Conservation (phyloP, 2,329 filamentous ascomycete species). For the Dactylellina cionopaga region DNA sequence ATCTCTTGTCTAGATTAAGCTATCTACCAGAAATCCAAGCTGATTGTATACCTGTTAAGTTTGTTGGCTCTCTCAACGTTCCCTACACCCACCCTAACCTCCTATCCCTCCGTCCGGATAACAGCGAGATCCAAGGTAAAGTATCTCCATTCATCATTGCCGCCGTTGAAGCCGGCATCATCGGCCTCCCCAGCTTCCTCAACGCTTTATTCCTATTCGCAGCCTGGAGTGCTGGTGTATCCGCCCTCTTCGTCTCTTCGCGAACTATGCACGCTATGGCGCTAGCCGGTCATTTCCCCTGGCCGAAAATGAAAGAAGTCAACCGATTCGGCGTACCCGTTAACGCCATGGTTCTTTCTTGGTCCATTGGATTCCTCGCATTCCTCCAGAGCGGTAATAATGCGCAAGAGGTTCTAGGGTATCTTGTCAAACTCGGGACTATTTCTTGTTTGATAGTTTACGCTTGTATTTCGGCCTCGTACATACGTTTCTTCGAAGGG, state of each 20-base stretch:
- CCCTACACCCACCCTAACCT: slow-evolving; percentile 60
- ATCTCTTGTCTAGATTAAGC: neutral
- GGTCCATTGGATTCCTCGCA: slow-evolving; percentile 60
- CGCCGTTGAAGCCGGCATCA: slow-evolving; percentile 61
- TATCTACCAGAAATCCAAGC: neutral
- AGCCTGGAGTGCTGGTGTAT: slow-evolving; percentile 62
- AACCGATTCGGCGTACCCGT: slow-evolving; percentile 61
- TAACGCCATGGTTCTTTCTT: slow-evolving; percentile 60
- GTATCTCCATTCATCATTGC: slow-evolving; percentile 61
- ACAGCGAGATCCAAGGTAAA: slow-evolving; percentile 51
- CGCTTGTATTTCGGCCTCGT: slow-evolving; percentile 40
- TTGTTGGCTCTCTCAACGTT: slow-evolving; percentile 63
- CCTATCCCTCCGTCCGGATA: slow-evolving; percentile 48
- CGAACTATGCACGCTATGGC: slow-evolving; percentile 63
- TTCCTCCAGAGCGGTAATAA: slow-evolving; percentile 59
- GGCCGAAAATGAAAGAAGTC: slow-evolving; percentile 58
- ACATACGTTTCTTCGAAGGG: slow-evolving; percentile 50
- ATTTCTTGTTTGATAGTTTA: slow-evolving; percentile 48
- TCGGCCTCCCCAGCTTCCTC: slow-evolving; percentile 61
- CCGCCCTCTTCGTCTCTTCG: slow-evolving; percentile 62
- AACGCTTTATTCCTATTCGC: slow-evolving; percentile 64
- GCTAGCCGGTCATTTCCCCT: slow-evolving; percentile 61
- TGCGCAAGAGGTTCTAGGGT: slow-evolving; percentile 48
- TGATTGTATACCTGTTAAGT: slow-evolving; percentile 35
- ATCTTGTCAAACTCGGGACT: slow-evolving; percentile 43